Evolutionary conservation across 2,329 filamentous ascomycete genomes (phyloP).

Genomic region (Penicillium occitanis): DNA sequence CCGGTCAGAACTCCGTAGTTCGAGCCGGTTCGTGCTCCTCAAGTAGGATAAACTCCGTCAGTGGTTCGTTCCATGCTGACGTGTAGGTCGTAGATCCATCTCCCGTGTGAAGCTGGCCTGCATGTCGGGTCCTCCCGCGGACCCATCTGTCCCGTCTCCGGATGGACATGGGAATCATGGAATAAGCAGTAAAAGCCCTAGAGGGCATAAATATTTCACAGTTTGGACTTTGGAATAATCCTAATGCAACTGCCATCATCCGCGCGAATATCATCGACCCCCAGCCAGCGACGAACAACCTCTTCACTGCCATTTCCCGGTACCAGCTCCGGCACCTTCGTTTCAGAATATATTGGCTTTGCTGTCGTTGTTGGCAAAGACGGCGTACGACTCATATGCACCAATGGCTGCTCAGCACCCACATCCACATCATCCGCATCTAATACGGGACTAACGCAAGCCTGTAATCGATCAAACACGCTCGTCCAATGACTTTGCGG

Average conservation of each 20-base stretch:
- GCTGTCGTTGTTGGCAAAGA: constrained; percentile 6
- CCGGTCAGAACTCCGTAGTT: neutral
- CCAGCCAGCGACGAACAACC: constrained; percentile 15
- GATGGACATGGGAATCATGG: neutral
- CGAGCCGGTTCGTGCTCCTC: neutral
- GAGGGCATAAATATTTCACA: neutral
- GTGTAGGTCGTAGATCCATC: neutral
- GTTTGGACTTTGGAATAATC: neutral
- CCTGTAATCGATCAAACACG: constrained; percentile 11
- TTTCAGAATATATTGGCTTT: neutral
- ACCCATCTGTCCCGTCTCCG: neutral
- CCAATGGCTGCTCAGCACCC: constrained; percentile 5
- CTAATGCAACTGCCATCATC: neutral
- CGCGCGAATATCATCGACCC: neutral
- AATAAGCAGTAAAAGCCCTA: too few species aligned
- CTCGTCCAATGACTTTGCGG: constrained; percentile 17
- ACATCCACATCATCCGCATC: constrained; percentile 15
- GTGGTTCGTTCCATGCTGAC: neutral
- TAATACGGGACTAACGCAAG: constrained; percentile 20
- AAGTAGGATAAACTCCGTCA: neutral
- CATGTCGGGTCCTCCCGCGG: neutral
- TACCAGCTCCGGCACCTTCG: constrained; percentile 8
- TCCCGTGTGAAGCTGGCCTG: neutral
- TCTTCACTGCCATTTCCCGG: constrained; percentile 10
- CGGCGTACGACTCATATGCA: constrained; percentile 19